Conservation (phyloP, 2,329 filamentous ascomycete species). For the Sporothrix phasma region DNA sequence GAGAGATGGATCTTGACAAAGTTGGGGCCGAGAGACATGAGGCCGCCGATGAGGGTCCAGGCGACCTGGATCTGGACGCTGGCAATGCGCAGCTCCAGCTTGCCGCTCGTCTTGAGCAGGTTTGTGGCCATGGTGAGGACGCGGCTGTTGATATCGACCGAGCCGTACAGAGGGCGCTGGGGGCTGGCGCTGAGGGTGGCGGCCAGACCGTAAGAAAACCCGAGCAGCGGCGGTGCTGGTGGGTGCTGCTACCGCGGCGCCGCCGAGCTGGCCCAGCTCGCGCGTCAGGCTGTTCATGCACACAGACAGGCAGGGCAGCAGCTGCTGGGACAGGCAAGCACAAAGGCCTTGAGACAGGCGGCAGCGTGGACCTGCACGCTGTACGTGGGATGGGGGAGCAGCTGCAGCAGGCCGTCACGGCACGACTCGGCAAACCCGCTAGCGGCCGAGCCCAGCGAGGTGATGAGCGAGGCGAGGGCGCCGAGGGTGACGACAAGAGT, state of each 20-base stretch:
- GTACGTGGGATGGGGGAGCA: constrained; percentile 89
- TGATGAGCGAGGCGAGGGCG: constrained; percentile 68
- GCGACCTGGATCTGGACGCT: constrained; percentile 95
- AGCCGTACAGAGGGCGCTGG: constrained; percentile 81
- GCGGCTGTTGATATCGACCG: constrained; percentile 87
- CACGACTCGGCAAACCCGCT: constrained; percentile 71
- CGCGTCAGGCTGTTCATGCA: constrained; percentile 92
- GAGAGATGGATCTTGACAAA: constrained; percentile 98
- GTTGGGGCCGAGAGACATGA: constrained; percentile 94
- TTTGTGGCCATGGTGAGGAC: constrained; percentile 87
- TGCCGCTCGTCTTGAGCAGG: constrained; percentile 82
- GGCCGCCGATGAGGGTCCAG: constrained; percentile 90
- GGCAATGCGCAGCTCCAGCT: constrained; percentile 81
- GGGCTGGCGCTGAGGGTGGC: constrained; percentile 85
- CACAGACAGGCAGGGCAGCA: constrained; percentile 82
- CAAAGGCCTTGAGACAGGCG: constrained; percentile 75
- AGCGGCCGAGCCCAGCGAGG: constrained; percentile 70
- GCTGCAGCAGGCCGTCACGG: constrained; percentile 78
- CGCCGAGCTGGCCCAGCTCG: constrained; percentile 68
- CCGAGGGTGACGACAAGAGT: constrained; percentile 70
- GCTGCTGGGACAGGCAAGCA: constrained; percentile 87
- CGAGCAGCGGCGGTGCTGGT: constrained; percentile 58
- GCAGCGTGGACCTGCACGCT: constrained; percentile 89
- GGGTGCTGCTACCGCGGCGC: constrained; percentile 59
- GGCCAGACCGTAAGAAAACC: constrained; percentile 84